Base-by-base conservation (phyloP, 495 filamentous ascomycete species). In the Trichoderma virens region DNA sequence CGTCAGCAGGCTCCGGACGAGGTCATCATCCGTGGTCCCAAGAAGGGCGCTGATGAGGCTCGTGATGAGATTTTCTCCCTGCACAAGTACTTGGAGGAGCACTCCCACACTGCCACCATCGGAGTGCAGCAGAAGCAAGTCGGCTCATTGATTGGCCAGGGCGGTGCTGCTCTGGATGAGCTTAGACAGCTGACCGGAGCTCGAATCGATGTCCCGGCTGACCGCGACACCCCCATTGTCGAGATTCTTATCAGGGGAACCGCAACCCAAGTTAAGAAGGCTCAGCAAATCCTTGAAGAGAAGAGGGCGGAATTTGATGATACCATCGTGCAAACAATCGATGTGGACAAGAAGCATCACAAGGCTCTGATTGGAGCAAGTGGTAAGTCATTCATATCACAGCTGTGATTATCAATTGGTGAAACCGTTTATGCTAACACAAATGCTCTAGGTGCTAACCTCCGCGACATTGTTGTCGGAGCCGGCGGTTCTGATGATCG, bases 211-310 rank as follows among this genome's bases (percentile, higher is more conserved):
- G 89, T 99, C 61, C 95, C 93, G 5, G 84, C 86, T 59, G 78
- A 77, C 31, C 77, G 82, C 23, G 83, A 85, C 43, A 76, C 81
- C 5, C 75, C 82, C 23, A 79, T 85, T 35, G 89, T 93, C 20
- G 86, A 96, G 68, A 94, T 99, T 72, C 87, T 86, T 67, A 82
- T 98, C 67, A 92, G 90, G 79, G 94, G 94, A 59, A 93, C 90
- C 23, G 93, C 96, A 78, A 79, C 89, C 66, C 88, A 93, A 66
- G 95, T 98, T 63, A 86, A 90, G 28, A 87, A 90, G 34, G 93
- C 94, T 5, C 93, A 95, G 85, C 90, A 90, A 79, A 75, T 93
- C 30, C 77, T 98, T 60, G 85, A 92, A 71, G 87, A 93, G 75
- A 92, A 92, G 71, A 87, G 86, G 62, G 87, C 84, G 54, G 81